A percentile compares a stretch with the other conserved stretches of the same genome.
phyloP scores from a whole-genome alignment of 2,329 filamentous ascomycete genomes.

The Colletotrichum chlorophyti region DNA sequence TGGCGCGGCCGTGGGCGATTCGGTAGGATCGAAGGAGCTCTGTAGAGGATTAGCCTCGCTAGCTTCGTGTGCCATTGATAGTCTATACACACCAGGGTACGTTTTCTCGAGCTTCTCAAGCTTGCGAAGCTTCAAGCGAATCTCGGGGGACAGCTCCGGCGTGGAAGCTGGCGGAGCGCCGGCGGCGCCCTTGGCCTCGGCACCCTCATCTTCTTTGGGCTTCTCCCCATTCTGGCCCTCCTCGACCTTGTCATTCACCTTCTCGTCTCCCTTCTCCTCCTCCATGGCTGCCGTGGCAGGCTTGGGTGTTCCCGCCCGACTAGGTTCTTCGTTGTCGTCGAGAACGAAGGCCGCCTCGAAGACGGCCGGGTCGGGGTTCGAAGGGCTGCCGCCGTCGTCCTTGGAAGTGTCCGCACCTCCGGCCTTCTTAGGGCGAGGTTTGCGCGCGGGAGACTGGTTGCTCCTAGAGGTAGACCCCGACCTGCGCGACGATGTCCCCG shows the following conservation, averaged over 20 bases:
- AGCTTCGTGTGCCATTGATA: background rate
- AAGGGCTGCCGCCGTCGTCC: slow-evolving; percentile 46
- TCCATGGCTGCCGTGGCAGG: slow-evolving; percentile 41
- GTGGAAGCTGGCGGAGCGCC: slow-evolving; percentile 28
- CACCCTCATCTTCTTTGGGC: slow-evolving; percentile 30
- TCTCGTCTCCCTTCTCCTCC: slow-evolving; percentile 38
- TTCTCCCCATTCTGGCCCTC: slow-evolving; percentile 33
- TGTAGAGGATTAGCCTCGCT: slow-evolving; percentile 44
- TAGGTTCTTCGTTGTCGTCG: slow-evolving; percentile 78
- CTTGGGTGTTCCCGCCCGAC: slow-evolving; percentile 65
- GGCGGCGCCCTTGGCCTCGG: slow-evolving; percentile 32
- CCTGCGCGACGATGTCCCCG: slow-evolving; percentile 6
- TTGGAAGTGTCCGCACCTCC: slow-evolving; percentile 34
- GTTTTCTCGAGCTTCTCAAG: slow-evolving; percentile 89
- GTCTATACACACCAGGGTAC: slow-evolving; percentile 72
- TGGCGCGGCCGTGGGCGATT: slow-evolving; percentile 85
- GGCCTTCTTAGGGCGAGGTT: slow-evolving; percentile 47
- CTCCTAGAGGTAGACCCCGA: slow-evolving; percentile 44
- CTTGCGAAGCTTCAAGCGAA: slow-evolving; percentile 78
- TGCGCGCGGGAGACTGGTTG: slow-evolving; percentile 30
- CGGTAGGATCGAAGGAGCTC: slow-evolving; percentile 92
- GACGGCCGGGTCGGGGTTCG: slow-evolving; percentile 81
- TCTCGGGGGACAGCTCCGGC: slow-evolving; percentile 73
- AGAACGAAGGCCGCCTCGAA: slow-evolving; percentile 88
- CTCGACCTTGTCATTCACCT: slow-evolving; percentile 29